phyloP scores from a whole-genome alignment of 106 monocot species.

The Hemerocallis citrina region DNA sequence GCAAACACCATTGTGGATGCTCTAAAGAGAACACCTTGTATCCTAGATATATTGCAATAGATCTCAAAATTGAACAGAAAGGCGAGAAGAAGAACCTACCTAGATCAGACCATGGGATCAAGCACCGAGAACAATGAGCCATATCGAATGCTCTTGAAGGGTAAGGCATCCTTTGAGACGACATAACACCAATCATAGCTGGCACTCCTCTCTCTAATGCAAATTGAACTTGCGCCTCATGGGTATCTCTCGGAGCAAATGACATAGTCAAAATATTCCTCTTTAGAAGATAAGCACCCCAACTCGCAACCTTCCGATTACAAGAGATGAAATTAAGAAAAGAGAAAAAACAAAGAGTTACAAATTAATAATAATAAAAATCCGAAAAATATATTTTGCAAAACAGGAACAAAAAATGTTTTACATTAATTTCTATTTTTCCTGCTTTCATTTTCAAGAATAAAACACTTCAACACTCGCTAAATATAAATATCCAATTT shows the following conservation, averaged over 20 bases:
- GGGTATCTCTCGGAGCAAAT: conserved; percentile 41
- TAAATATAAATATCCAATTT: too few relatives aligned
- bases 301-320: conserved; percentile 37
- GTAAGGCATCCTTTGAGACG: conserved; percentile 32
- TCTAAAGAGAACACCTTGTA: too few relatives aligned
- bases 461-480: not conserved
- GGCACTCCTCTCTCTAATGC: conserved; percentile 46
- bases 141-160: conserved; percentile 44
- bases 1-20: too few relatives aligned
- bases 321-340: too few relatives aligned
- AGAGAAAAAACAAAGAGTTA: not conserved
- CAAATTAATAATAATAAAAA: not conserved
- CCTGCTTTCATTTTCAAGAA: too few relatives aligned
- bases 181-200: conserved; percentile 42
- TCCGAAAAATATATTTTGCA: not conserved
- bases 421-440: not conserved
- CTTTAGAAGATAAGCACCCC: conserved; percentile 40
- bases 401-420: too few relatives aligned
- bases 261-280: conserved; percentile 47
- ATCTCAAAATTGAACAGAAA: not conserved
- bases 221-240: conserved; percentile 51
- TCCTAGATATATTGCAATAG: too few relatives aligned
- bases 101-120: conserved; percentile 30
- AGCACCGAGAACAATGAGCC: conserved; percentile 50
- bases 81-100: conserved; percentile 11